phyloP scores from a whole-genome alignment of 2,329 filamentous ascomycete species.

The Neurospora sp. region DNA sequence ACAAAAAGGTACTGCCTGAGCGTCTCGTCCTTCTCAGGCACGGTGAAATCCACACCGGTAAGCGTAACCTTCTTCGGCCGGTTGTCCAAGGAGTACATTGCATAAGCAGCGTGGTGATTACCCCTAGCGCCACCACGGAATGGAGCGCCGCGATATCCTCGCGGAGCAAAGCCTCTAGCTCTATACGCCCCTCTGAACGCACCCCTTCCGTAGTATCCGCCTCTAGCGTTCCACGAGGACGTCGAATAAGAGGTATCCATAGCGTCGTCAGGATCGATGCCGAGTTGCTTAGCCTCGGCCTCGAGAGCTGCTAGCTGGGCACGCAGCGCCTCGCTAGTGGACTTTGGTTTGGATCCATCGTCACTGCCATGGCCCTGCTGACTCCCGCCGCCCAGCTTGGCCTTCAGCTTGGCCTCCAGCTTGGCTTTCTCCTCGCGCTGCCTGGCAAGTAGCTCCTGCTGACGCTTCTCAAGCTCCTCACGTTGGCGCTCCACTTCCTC shows the following conservation, averaged over 20 bases:
- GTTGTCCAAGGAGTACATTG: slow-evolving; percentile 63
- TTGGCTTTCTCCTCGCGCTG: slow-evolving; percentile 56
- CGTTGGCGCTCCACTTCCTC: slow-evolving; percentile 52
- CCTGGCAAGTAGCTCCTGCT: slow-evolving; percentile 49
- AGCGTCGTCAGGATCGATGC: slow-evolving; percentile 50
- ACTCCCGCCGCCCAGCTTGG: slow-evolving; percentile 11
- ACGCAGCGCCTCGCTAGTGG: slow-evolving; percentile 54
- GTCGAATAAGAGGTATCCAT: slow-evolving; percentile 27
- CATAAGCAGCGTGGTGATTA: slow-evolving; percentile 38
- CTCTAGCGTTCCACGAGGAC: slow-evolving; percentile 6
- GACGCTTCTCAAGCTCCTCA: slow-evolving; percentile 54
- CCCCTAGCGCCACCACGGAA: slow-evolving; percentile 19
- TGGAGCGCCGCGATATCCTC: slow-evolving; percentile 20
- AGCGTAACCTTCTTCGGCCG: slow-evolving; percentile 59
- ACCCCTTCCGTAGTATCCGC: slow-evolving; percentile 13
- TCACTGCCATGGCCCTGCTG: slow-evolving; percentile 1
- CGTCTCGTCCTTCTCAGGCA: slow-evolving; percentile 53
- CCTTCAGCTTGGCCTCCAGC: slow-evolving; percentile 46
- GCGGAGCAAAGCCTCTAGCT: slow-evolving; percentile 21
- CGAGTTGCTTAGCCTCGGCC: slow-evolving; percentile 59
- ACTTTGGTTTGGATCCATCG: slow-evolving; percentile 21
- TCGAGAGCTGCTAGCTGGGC: slow-evolving; percentile 64
- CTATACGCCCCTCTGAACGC: slow-evolving; percentile 4
- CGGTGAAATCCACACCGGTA: slow-evolving; percentile 52
- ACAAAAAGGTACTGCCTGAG: slow-evolving; percentile 63